Evolutionary conservation across 139 green algal genomes (phyloP), one percentile per base, ranked within the genome.

Genomic region (Micractinium sp.): DNA sequence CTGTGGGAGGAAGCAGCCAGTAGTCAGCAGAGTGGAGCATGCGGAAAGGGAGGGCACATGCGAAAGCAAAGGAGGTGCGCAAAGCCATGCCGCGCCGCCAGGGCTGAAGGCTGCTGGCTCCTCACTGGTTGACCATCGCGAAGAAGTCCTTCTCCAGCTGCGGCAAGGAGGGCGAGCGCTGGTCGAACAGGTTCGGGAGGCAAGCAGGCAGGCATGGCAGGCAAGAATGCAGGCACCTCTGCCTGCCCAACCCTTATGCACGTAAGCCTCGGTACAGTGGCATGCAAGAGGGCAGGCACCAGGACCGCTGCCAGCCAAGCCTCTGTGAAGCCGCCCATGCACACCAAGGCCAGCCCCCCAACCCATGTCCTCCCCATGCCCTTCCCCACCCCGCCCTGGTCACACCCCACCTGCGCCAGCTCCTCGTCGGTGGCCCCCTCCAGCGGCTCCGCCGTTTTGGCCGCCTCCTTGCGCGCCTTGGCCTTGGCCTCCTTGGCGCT

Each of bases 401-500:
- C 19, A 22, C 60, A 27, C 22, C 33, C 90, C 36, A 98, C 91
- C 73, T 85, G 73, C 56, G 89, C 69, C 73, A 98, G 92, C 41
- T 97, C 93, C 81, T 96, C 92, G 12, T 94, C 93, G n/a, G 91
- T 95, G 9, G 95, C 90, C 5, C 85, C 89, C 61, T 96, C 94
- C 60, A 90, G 86, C 47, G 92, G 84, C 85, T 96, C 95, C 76
- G 93, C 93, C 60, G 90, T 93, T 31, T 93, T 93, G 15, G 94
- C 93, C 31, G 94, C 94, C 91, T 98, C 95, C 87, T 97, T 98
- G 71, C 94, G 89, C 31, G 95, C 94, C 84, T 94, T 95, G 25
- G 73, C 90, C 93, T 97, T 98, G 84, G 95, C 93, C 91, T 99
- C 97, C 92, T 98, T 98, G 69, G 93, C 93, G 0, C 93, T 94